phyloP scores from a whole-genome alignment of 2,329 filamentous ascomycete species.

The Alternaria postmessia region DNA sequence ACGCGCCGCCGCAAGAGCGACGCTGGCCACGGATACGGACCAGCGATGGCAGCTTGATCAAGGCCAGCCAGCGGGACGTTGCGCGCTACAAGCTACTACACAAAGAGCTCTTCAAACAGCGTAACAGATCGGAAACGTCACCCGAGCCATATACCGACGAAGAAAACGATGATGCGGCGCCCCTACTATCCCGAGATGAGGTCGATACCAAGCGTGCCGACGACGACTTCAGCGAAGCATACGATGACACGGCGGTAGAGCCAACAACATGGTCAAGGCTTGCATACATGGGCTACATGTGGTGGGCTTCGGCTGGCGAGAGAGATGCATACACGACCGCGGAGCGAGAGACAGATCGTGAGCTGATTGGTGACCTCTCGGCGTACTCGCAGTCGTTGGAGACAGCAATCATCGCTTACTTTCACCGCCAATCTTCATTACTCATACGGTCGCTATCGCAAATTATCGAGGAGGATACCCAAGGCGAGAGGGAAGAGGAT shows the following conservation, averaged over 20 bases:
- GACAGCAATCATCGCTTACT: slow-evolving; percentile 80
- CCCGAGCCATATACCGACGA: slow-evolving; percentile 32
- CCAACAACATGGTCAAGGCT: slow-evolving; percentile 72
- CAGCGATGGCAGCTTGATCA: slow-evolving; percentile 69
- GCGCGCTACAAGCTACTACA: slow-evolving; percentile 67
- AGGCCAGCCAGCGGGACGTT: slow-evolving; percentile 89
- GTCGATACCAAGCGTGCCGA: slow-evolving; percentile 40
- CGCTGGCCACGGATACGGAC: slow-evolving; percentile 80
- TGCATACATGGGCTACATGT: slow-evolving; percentile 85
- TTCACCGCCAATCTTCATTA: slow-evolving; percentile 76
- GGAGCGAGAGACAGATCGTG: slow-evolving; percentile 61
- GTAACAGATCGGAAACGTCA: slow-evolving; percentile 30
- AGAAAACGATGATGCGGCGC: slow-evolving; percentile 34
- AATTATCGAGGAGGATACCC: slow-evolving; percentile 63
- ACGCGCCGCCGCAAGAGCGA: slow-evolving; percentile 61
- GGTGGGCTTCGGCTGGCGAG: slow-evolving; percentile 88
- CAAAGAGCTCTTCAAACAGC: slow-evolving; percentile 46
- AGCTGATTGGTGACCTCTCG: slow-evolving; percentile 54
- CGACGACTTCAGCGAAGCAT: slow-evolving; percentile 47
- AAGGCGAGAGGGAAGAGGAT: slow-evolving; percentile 49
- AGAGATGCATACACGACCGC: slow-evolving; percentile 64
- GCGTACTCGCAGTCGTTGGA: slow-evolving; percentile 61
- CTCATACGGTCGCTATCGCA: slow-evolving; percentile 70
- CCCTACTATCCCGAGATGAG: slow-evolving; percentile 33
- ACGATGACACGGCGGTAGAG: slow-evolving; percentile 59